These are phyloP conservation scores for Prunus kanzakura DNA, from an alignment of 306 rosid genomes.

Conservation along the genomic window DNA sequence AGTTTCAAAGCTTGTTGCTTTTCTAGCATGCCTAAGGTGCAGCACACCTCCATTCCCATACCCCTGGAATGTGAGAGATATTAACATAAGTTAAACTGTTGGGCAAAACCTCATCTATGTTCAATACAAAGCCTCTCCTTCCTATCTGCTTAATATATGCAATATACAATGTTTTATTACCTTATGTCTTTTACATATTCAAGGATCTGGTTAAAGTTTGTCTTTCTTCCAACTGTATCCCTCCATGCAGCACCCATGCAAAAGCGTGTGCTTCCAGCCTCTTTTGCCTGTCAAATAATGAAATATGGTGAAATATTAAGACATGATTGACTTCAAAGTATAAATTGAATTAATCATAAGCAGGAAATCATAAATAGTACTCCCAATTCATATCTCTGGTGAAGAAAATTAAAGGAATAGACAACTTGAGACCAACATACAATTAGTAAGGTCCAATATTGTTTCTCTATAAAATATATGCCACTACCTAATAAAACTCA, in stretches of 20 bases:
- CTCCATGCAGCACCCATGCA: constrained; percentile 99
- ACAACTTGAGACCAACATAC: not conserved
- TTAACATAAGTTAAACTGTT: constrained; percentile 5
- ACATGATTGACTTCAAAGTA: not conserved
- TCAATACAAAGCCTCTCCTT: not conserved
- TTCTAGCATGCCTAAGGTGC: constrained; percentile 98
- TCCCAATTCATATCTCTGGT: not conserved
- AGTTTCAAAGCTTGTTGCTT: constrained; percentile 86
- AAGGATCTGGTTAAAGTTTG: constrained; percentile 87
- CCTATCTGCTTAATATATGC: not conserved
- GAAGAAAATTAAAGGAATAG: not conserved
- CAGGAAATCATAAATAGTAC: not conserved
- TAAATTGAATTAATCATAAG: not conserved
- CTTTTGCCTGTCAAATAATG: constrained; percentile 72
- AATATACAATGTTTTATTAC: constrained; percentile 35
- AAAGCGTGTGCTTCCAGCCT: constrained; percentile 97
- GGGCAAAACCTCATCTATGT: not conserved
- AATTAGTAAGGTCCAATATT: not conserved
- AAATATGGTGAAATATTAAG: constrained; percentile 4
- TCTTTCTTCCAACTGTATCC: constrained; percentile 87
- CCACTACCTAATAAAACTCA: not conserved
- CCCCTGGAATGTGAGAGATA: constrained; percentile 44
- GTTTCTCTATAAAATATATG: not conserved
- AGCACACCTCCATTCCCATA: constrained; percentile 99
- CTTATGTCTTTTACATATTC: constrained; percentile 83